Percentiles rank a stretch among this genome's conserved stretches.
Evolutionary conservation across 331 rosid genomes (phyloP).

Genomic region (Stylosanthes scabra): DNA sequence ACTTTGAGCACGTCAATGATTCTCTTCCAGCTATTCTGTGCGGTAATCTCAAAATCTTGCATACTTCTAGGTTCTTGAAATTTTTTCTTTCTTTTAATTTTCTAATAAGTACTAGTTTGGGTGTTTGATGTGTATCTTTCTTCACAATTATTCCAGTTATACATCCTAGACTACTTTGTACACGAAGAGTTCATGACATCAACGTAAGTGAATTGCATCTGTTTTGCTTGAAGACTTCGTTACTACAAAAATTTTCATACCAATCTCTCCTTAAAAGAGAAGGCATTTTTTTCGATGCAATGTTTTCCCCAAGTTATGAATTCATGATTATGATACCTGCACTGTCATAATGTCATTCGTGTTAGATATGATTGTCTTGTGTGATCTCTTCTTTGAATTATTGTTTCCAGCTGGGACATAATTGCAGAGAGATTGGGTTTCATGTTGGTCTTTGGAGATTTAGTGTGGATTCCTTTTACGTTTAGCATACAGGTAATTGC

Average conservation of each 20-base stretch:
- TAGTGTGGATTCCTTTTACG: slow-evolving; percentile 97
- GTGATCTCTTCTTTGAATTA: slow-evolving; percentile 22
- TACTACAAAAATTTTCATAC: slow-evolving; percentile 19
- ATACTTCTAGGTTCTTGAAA: slow-evolving; percentile 2
- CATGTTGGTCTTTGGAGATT: slow-evolving; percentile 98
- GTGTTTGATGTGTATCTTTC: slow-evolving; percentile 33
- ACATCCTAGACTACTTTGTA: slow-evolving; percentile 88
- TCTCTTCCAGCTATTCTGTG: slow-evolving; percentile 83
- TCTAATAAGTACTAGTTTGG: too few species aligned
- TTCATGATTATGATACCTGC: not conserved
- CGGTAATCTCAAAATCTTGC: slow-evolving; percentile 59
- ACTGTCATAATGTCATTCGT: not conserved
- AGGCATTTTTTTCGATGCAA: not conserved
- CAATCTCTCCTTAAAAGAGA: too few species aligned
- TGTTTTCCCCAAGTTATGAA: not conserved
- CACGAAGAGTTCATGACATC: slow-evolving; percentile 99
- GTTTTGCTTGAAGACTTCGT: slow-evolving; percentile 17
- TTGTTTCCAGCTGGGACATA: slow-evolving; percentile 87
- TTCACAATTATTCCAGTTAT: slow-evolving; percentile 59
- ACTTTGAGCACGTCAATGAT: slow-evolving; percentile 77
- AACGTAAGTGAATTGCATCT: slow-evolving; percentile 69
- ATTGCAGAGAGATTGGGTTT: slow-evolving; percentile 96
- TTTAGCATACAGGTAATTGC: slow-evolving; percentile 87
- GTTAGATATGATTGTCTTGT: slow-evolving; percentile 19
- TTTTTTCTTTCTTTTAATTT: too few species aligned